Conservation (phyloP, 106 monocot genomes). For the Dendrobium catenatum region DNA sequence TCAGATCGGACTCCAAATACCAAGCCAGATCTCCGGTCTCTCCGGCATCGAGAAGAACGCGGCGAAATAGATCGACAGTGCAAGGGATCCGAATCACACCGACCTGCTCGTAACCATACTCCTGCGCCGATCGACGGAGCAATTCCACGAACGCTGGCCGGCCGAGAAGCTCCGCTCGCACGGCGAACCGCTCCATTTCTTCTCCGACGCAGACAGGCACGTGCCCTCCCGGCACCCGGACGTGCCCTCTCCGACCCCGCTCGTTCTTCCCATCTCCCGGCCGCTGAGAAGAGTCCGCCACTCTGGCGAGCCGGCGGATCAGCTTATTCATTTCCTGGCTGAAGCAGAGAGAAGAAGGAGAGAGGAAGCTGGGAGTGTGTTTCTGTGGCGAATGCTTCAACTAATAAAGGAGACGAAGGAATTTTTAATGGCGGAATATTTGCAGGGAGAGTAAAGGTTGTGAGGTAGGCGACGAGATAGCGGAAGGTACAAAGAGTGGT, state of each 20-base stretch:
- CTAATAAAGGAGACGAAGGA: neutral
- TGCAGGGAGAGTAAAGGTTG: neutral
- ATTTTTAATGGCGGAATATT: neutral
- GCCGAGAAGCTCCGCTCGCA: conserved; percentile 38
- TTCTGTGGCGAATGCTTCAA: neutral
- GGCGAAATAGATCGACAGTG: conserved; percentile 35
- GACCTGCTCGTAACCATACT: conserved; percentile 62
- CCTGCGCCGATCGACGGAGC: conserved; percentile 41
- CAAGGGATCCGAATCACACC: conserved; percentile 61
- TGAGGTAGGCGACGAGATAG: neutral
- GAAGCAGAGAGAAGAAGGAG: neutral
- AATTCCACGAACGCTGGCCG: conserved; percentile 43
- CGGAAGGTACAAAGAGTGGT: neutral
- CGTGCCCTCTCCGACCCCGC: neutral
- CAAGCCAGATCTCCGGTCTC: neutral
- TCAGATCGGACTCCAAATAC: neutral
- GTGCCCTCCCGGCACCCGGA: conserved; percentile 41
- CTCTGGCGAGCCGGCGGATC: conserved; percentile 40
- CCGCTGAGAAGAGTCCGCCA: conserved; percentile 26
- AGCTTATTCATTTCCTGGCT: conserved; percentile 25
- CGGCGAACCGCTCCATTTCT: conserved; percentile 57
- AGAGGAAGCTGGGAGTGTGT: neutral
- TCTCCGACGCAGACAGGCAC: conserved; percentile 67
- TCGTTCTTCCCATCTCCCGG: neutral
- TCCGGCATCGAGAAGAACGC: conserved; percentile 8